phyloP scores from a whole-genome alignment of 768 basidiomycete species.

The Boletus sp. region DNA sequence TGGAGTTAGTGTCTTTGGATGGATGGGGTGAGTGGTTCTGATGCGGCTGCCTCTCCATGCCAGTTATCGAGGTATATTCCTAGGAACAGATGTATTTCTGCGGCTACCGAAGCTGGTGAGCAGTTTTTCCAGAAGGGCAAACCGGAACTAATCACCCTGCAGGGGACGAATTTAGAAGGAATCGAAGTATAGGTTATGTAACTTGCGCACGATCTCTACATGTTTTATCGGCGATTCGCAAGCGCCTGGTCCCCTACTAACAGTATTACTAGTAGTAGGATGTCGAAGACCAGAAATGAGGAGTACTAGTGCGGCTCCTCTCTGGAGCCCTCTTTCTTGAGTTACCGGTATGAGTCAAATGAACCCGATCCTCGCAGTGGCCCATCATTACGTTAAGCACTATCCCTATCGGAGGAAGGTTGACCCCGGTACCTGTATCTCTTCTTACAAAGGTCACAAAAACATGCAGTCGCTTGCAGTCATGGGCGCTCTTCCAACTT shows the following conservation, averaged over 20 bases:
- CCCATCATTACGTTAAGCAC: neutral
- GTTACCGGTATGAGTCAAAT: neutral
- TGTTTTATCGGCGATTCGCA: constrained; percentile 11
- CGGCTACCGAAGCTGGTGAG: constrained; percentile 77
- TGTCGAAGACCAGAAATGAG: neutral
- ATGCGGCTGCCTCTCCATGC: neutral
- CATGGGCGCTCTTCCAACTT: constrained; percentile 9
- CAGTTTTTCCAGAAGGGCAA: neutral
- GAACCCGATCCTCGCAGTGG: neutral
- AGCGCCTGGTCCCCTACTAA: neutral
- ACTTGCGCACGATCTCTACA: neutral
- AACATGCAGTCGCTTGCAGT: constrained; percentile 8
- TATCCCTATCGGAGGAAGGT: neutral
- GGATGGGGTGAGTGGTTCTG: constrained; percentile 67
- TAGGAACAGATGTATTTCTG: constrained; percentile 82
- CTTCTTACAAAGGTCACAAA: neutral
- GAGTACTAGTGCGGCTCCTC: too few species aligned
- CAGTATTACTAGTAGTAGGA: neutral
- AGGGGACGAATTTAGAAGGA: constrained; percentile 86
- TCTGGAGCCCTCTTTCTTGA: neutral
- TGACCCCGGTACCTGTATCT: neutral
- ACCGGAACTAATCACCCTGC: neutral
- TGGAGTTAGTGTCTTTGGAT: constrained; percentile 77
- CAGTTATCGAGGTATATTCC: constrained; percentile 2
- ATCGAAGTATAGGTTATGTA: constrained; percentile 62